Base-by-base conservation (phyloP, 805 yeast species). In the Grigorovia jiainica region DNA sequence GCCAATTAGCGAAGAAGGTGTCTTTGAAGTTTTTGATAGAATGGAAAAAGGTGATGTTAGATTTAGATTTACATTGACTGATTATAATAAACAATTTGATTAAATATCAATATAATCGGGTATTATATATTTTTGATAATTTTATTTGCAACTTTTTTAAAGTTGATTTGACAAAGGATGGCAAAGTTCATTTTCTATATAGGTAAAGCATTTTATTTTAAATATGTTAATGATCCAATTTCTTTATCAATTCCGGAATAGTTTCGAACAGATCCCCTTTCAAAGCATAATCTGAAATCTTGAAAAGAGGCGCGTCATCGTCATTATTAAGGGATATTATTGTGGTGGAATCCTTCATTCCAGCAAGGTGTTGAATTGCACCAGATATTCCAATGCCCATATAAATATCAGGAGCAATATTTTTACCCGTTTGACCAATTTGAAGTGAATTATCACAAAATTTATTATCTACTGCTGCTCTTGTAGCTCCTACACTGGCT, bases 381-480 rank as follows among this genome's bases (percentile, higher is more conserved):
- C 98, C 98, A 17, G 95, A 83, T 44, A 92, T 77, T 49, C 98
- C 98, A 34, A 89, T 79, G 3, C 97, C 97, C 36, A 92, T 65
- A 61, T 92, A 92, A 48, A 89, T 72, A 34, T 89, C 95, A 33
- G 98, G 98, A 7, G 97, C 97, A 27, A 92, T 94, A 42, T 89
- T 89, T 64, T 92, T 92, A 53, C 98, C 98, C 8, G 98, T 90
- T 67, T 90, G 98, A 42, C 98, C 98, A 47, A 90, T 89, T 66
- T 90, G 98, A 54, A 90, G 73, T 7, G 97, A 87, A 67, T 90
- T 92, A 59, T 92, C 97, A 58, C 95, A 87, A 61, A 76, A 87
- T 0, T 97, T 97, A 36, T 94, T 73, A 65, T 90, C 98, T 19
- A 92, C 98, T 27, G 97, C 98, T 16, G 97, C 97, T 63, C 98